Evolutionary conservation across 2,329 filamentous ascomycete genomes (phyloP), one percentile per base, ranked within the genome.

Genomic region (Phialemonium atrogriseum): DNA sequence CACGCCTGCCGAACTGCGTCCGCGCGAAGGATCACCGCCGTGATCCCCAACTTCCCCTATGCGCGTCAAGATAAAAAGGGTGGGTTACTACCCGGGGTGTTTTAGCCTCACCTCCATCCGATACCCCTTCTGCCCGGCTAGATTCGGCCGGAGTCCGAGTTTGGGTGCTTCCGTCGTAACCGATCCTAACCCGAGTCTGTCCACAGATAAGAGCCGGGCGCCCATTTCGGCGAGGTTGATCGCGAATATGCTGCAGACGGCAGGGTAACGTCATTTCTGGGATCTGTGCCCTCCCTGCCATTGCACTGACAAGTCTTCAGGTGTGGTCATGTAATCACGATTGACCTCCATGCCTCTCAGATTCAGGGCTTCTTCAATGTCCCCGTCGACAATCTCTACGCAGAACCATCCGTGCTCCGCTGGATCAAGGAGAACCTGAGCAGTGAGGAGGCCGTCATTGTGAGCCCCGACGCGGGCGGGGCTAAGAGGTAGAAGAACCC

Each of bases 1-100:
- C 28, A 30, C 20, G 28, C 28, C 20, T 30, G 28, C 28, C 22
- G 38, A 17, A 84, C 80, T 15, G 81, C 81, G 24, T 84, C 79
- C 21, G 89, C 89, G 10, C 79, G 88, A 43, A 84, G 89, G 43
- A 94, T 96, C 62, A 95, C 89, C 14, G 89, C 87, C 42, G 85
- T 95, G 42, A 84, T 95, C 31, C 89, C 89, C 45, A 95, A 94
- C 62, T 96, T 94, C 62, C 88, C 88, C 17, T 96, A 96, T 53
- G 88, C 89, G 10, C 79, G 89, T 30, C 89, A 96, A 62, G 91
- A 96, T 60, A 96, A 96, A 70, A 96, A 96, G 64, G 88, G 94
- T 65, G 71, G 71, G 40, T n/a, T n/a, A n/a, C n/a, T 12, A 8
- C 6, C 8, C 1, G 7, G 10, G 5, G 16, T 11, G 13, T 10